A percentile compares a stretch with the other conserved stretches of the same genome.
Evolutionary conservation across 768 basidiomycete species (phyloP).

Genomic region (Leucosporidium scottii): DNA sequence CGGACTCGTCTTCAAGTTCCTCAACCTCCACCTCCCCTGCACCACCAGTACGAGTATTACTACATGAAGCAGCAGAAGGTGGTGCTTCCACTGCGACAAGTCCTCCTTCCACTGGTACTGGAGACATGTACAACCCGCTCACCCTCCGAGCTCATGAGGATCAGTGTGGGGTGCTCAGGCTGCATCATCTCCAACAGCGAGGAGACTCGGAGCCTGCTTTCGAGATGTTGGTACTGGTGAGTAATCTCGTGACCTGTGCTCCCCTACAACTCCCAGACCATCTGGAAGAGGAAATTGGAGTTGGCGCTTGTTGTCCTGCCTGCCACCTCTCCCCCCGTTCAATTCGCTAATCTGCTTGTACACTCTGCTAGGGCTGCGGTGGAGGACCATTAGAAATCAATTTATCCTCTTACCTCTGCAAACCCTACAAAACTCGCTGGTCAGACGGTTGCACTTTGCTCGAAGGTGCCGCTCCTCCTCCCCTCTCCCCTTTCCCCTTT

Average conservation of each 20-base stretch:
- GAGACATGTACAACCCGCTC: too few relatives aligned
- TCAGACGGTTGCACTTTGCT: constrained; percentile 71
- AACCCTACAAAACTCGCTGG: constrained; percentile 61
- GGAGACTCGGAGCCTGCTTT: constrained; percentile 22
- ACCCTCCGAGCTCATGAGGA: too few relatives aligned
- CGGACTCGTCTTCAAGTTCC: too few relatives aligned
- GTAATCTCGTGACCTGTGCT: not conserved
- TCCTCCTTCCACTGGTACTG: too few relatives aligned
- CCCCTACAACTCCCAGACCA: not conserved
- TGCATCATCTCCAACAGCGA: too few relatives aligned
- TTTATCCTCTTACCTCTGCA: constrained; percentile 82
- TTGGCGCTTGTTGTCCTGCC: not conserved
- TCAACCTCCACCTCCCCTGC: too few relatives aligned
- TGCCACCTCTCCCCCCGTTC: not conserved
- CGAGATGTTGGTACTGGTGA: constrained; percentile 41
- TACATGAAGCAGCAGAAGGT: too few relatives aligned
- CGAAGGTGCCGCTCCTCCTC: constrained; percentile 51
- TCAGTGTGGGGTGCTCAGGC: too few relatives aligned
- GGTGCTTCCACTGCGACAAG: too few relatives aligned
- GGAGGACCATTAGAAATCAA: constrained; percentile 88
- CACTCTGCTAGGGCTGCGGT: constrained; percentile 53
- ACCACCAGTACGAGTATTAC: too few relatives aligned
- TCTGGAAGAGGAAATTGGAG: not conserved
- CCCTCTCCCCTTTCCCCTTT: constrained; percentile 29
- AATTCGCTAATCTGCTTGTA: not conserved